Base-by-base conservation (phyloP, 2,329 filamentous ascomycete species). In the Neurospora crassa region DNA sequence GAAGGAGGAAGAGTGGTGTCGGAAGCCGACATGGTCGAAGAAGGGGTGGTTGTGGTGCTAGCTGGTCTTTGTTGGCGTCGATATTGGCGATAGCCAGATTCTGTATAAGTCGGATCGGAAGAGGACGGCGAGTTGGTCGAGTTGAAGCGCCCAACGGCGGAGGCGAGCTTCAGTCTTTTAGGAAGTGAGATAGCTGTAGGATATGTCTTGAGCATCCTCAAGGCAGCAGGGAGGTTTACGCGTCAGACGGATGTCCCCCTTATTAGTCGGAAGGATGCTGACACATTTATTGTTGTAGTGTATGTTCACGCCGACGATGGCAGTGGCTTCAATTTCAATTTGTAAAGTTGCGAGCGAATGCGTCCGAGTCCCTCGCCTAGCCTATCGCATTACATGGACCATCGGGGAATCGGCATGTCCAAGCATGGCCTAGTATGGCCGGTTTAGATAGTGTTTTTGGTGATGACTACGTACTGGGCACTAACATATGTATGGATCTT, bases 21-120 rank as follows among this genome's bases (percentile, higher is more conserved):
- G 72, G 71, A 41, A 45, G 74, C 75, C 29, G 77, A 75, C 73
- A 86, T 76, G 43, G 70, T 74, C 43, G 68, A 34, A 3, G 72
- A 43, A n/a, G 29, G 34, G 40, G 68, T 70, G 69, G 67, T 42
- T 47, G 41, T 40, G 34, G 37, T 40, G 68, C 37, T 71, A 11
- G 69, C 34, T 72, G 70, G 53, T 71, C 67, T 34, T 37, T 20
- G 59, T 34, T 68, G 59, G n/a, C 69, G 67, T 71, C 70, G 67
- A 12, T 12, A 12, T 69, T 69, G 67, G 67, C 40, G 67, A 45
- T 67, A 47, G 63, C 67, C 40, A 12, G 67, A 16, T 63, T 70
- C 43, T 41, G 41, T 43, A 7, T 40, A 63, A 45, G 67, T 41
- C 69, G 45, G 53, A n/a, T 63, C 40, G 10, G 29, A 12, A 41